Conservation (phyloP, 2,329 filamentous ascomycete species). For the Ceratocystis cacaofunesta region DNA sequence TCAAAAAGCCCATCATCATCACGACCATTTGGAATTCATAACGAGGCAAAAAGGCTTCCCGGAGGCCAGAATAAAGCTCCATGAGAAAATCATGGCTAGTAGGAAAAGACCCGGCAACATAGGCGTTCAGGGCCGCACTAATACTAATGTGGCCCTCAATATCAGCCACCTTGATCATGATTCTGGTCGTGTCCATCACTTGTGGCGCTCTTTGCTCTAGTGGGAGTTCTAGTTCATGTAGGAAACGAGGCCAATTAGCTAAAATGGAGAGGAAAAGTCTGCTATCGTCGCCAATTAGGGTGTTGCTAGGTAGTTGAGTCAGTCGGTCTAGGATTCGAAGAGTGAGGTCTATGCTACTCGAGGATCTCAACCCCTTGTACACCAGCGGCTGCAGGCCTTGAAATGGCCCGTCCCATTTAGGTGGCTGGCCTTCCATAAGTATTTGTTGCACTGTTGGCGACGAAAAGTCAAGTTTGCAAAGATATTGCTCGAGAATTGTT, state of each 20-base stretch:
- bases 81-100: slow-evolving; percentile 60
- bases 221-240: slow-evolving; percentile 60
- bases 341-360: slow-evolving; percentile 62
- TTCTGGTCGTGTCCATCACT: slow-evolving; percentile 48
- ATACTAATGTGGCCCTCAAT: slow-evolving; percentile 54
- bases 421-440: slow-evolving; percentile 64
- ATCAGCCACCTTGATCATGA: slow-evolving; percentile 59
- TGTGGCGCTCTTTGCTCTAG: slow-evolving; percentile 33
- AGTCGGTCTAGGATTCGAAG: slow-evolving; percentile 65
- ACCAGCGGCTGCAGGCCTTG: slow-evolving; percentile 73
- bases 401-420: slow-evolving; percentile 78
- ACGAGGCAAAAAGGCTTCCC: slow-evolving; percentile 63
- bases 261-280: slow-evolving; percentile 74
- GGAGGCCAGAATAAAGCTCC: slow-evolving; percentile 58
- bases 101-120: slow-evolving; percentile 51
- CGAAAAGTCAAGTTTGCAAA: slow-evolving; percentile 73
- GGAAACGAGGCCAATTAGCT: slow-evolving; percentile 78
- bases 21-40: slow-evolving; percentile 75
- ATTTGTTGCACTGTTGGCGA: slow-evolving; percentile 47
- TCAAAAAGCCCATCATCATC: slow-evolving; percentile 80
- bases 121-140: slow-evolving; percentile 53
- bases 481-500: slow-evolving; percentile 75
- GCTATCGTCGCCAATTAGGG: slow-evolving; percentile 66
- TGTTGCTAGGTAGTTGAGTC: slow-evolving; percentile 61
- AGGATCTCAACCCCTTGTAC: slow-evolving; percentile 85